Conservation (phyloP, 345 rosid genomes). For the Aegle marmelos region DNA sequence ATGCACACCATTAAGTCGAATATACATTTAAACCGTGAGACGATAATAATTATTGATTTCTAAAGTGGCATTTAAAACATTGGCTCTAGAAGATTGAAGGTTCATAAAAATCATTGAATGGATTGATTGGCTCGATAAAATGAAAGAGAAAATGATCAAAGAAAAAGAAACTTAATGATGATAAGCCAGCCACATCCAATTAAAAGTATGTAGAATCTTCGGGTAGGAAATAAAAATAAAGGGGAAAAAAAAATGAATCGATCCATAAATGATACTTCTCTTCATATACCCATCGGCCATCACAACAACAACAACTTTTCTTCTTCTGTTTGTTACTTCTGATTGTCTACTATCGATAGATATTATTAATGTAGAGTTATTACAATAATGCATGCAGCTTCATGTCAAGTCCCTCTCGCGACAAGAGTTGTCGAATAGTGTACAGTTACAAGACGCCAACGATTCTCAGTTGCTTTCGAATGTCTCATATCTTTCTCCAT, state of each 20-base stretch:
- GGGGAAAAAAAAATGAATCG: no score
- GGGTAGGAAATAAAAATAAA: background rate
- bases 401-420: slow-evolving; percentile 10
- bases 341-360: background rate
- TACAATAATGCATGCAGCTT: slow-evolving; percentile 3
- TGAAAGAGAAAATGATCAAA: background rate
- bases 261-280: slow-evolving; percentile 4
- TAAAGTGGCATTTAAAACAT: no score
- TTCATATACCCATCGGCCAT: background rate
- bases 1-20: no score
- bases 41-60: no score
- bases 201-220: slow-evolving; percentile 6
- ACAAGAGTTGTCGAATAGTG: background rate
- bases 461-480: background rate
- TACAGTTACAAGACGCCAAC: background rate
- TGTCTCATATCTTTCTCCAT: background rate
- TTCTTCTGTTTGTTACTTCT: background rate
- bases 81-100: no score
- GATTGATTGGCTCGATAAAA: background rate
- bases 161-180: background rate
- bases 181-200: background rate
- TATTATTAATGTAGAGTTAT: background rate
- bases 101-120: no score
- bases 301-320: background rate
- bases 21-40: no score